Conservation (phyloP, 1,284 basidiomycete genomes). For the Melampsora americana region DNA sequence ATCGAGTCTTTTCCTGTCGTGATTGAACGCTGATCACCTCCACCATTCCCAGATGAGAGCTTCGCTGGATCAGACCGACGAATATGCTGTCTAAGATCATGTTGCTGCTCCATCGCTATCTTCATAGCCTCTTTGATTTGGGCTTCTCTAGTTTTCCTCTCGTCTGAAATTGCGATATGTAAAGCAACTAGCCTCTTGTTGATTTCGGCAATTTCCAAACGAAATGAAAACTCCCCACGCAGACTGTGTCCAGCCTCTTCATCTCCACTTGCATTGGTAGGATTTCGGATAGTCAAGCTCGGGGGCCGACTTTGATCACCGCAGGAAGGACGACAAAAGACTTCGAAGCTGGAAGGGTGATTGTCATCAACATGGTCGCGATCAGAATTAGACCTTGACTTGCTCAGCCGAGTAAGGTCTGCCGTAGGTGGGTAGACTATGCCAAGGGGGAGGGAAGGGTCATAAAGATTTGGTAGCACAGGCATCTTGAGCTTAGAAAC, state of each 20-base stretch:
- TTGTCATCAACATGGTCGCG: not conserved
- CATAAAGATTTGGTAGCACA: slow-evolving; percentile 37
- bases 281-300: not conserved
- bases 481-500: not conserved
- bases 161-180: slow-evolving; percentile 31
- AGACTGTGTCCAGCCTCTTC: not conserved
- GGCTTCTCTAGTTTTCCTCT: slow-evolving; percentile 21
- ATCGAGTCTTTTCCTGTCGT: not conserved
- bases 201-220: slow-evolving; percentile 25
- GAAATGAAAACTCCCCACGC: slow-evolving; percentile 28
- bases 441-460: slow-evolving; percentile 21
- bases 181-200: slow-evolving; percentile 14
- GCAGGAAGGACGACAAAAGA: not conserved
- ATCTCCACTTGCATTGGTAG: not conserved
- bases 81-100: not conserved
- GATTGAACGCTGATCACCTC: too few relatives aligned
- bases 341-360: slow-evolving; percentile 3
- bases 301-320: not conserved
- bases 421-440: not conserved
- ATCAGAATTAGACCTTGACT: not conserved
- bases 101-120: slow-evolving; percentile 21
- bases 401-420: not conserved
- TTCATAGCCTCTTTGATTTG: slow-evolving; percentile 38
- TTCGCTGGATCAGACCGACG: not conserved
- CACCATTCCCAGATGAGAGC: not conserved